A percentile compares a stretch with the other conserved stretches of the same genome.
Evolutionary conservation across 306 rosid species (phyloP).

Genomic region (Lathyrus aphaca): DNA sequence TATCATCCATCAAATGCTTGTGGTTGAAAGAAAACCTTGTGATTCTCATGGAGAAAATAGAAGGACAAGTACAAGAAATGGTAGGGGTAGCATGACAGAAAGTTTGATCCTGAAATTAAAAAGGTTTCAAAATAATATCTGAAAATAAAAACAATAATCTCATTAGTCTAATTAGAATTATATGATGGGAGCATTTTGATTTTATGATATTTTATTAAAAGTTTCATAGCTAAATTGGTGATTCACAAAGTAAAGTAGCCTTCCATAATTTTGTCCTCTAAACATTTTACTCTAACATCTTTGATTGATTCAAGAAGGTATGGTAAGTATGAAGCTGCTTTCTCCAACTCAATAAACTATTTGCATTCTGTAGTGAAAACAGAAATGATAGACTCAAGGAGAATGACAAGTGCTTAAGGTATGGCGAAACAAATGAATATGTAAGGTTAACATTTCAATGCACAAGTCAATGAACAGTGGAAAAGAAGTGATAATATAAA

Average conservation of each 20-base stretch:
- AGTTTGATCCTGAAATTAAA: background rate
- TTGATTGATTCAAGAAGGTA: slow-evolving; percentile 10
- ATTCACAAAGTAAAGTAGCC: background rate
- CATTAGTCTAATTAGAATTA: background rate
- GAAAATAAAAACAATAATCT: background rate
- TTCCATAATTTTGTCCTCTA: background rate
- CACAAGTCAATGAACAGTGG: too few species aligned
- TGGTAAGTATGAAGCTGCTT: slow-evolving; percentile 14
- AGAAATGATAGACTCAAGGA: too few species aligned
- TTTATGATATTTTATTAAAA: background rate
- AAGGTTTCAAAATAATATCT: background rate
- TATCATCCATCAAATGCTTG: slow-evolving; percentile 39
- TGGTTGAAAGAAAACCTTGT: slow-evolving; percentile 36
- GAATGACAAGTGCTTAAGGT: too few species aligned
- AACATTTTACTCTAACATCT: background rate
- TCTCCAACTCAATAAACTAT: slow-evolving; percentile 14
- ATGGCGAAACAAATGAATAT: too few species aligned
- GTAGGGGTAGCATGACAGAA: background rate
- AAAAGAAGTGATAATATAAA: too few species aligned
- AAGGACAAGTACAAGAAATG: background rate
- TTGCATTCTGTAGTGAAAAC: too few species aligned
- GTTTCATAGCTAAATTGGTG: background rate
- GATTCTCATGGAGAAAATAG: background rate
- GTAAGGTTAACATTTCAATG: too few species aligned
- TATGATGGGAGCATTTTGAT: background rate